phyloP scores from a whole-genome alignment of 495 filamentous ascomycete genomes.

The Aspergillus heteromorphus region DNA sequence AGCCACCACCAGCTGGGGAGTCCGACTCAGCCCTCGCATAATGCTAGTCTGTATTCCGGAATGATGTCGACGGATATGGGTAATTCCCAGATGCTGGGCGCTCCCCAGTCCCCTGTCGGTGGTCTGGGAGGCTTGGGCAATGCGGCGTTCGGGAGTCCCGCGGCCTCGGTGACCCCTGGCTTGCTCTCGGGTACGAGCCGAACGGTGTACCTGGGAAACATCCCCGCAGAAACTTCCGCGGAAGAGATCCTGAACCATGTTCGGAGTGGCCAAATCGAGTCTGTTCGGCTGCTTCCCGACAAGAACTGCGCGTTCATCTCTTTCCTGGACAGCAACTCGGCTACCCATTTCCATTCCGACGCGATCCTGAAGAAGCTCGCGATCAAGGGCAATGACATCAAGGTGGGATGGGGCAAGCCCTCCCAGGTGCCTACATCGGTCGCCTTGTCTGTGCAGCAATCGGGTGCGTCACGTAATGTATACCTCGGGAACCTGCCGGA shows the following conservation, averaged over 20 bases:
- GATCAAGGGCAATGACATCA: slow-evolving; percentile 97
- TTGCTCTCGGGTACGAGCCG: slow-evolving; percentile 86
- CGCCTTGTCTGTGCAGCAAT: slow-evolving; percentile 92
- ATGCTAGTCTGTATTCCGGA: slow-evolving; percentile 68
- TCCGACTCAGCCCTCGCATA: slow-evolving; percentile 59
- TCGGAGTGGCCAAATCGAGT: slow-evolving; percentile 96
- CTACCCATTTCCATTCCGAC: slow-evolving; percentile 98
- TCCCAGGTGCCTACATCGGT: slow-evolving; percentile 98
- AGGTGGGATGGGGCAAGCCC: slow-evolving; percentile 98
- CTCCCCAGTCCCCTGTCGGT: slow-evolving; percentile 81
- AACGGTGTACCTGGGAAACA: slow-evolving; percentile 96
- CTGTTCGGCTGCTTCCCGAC: slow-evolving; percentile 88
- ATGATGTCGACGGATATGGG: slow-evolving; percentile 75
- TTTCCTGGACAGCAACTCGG: slow-evolving; percentile 92
- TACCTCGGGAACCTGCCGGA: slow-evolving; percentile 93
- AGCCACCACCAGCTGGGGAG: slow-evolving; percentile 44
- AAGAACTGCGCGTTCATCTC: slow-evolving; percentile 99
- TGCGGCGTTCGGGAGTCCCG: slow-evolving; percentile 54
- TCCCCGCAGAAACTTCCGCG: slow-evolving; percentile 93
- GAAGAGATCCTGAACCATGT: slow-evolving; percentile 98
- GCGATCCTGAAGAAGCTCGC: slow-evolving; percentile 98
- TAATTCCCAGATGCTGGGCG: slow-evolving; percentile 64
- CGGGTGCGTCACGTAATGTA: slow-evolving; percentile 95
- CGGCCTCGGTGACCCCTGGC: slow-evolving; percentile 69
- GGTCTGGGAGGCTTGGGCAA: slow-evolving; percentile 57